Percentiles rank a stretch among this genome's conserved stretches.
These are phyloP conservation scores for Cornus suecica DNA, from an alignment of 148 eudicot species.

Conservation along the genomic window DNA sequence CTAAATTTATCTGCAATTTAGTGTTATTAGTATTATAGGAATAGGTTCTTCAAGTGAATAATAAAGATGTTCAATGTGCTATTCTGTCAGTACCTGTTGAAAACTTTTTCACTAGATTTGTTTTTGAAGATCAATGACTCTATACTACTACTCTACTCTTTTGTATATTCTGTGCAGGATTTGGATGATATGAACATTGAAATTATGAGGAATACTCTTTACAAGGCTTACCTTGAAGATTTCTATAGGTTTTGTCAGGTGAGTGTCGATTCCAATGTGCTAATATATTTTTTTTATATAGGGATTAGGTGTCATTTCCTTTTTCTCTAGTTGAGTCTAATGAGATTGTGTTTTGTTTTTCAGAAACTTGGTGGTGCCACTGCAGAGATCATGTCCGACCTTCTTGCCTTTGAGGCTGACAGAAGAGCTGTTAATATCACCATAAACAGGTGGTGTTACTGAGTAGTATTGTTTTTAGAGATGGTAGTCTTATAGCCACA, in stretches of 20 bases:
- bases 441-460: constrained; percentile 65
- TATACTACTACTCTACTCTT: background rate
- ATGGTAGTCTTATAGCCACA: constrained; percentile 1
- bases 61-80: background rate
- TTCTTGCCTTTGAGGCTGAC: constrained; percentile 95
- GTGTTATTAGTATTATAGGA: background rate
- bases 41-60: no score
- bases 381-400: constrained; percentile 96
- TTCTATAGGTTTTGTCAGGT: constrained; percentile 96
- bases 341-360: constrained; percentile 5
- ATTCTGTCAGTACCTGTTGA: background rate
- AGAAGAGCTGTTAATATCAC: constrained; percentile 98
- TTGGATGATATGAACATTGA: constrained; percentile 99
- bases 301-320: background rate
- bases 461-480: background rate
- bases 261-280: constrained; percentile 5
- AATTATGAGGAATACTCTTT: constrained; percentile 96
- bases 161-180: constrained; percentile 41
- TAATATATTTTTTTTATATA: background rate
- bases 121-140: background rate
- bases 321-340: constrained; percentile 16
- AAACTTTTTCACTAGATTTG: background rate
- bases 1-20: background rate
- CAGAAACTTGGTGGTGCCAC: constrained; percentile 99
- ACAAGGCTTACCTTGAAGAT: constrained; percentile 97